A percentile compares a stretch with the other conserved stretches of the same genome.
Conservation (phyloP, 768 basidiomycete species). For the Hypholoma fasciculare region DNA sequence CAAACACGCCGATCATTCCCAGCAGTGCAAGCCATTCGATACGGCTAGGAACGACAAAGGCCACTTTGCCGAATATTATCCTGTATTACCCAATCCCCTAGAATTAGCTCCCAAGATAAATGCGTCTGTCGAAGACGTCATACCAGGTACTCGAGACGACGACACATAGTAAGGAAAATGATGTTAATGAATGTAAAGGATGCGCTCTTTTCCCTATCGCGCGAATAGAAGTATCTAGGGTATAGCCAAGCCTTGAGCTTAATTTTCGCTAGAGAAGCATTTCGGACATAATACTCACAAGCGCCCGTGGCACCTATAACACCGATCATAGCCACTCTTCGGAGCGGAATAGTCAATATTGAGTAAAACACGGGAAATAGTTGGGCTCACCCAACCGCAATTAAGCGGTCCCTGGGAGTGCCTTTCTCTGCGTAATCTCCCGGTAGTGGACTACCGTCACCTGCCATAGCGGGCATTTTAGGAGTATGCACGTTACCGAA, state of each 20-base stretch:
- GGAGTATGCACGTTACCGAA: slow-evolving; percentile 49
- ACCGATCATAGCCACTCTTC: background rate
- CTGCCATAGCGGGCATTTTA: slow-evolving; percentile 1
- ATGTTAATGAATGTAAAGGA: slow-evolving; percentile 68
- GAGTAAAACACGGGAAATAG: too few relatives aligned
- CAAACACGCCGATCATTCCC: slow-evolving; percentile 51
- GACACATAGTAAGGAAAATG: slow-evolving; percentile 62
- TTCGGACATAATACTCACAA: slow-evolving; percentile 44
- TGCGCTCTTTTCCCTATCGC: slow-evolving; percentile 78
- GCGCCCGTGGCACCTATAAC: slow-evolving; percentile 38
- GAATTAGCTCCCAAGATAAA: background rate
- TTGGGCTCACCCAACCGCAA: slow-evolving; percentile 23
- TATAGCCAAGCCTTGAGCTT: background rate
- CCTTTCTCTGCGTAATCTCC: slow-evolving; percentile 27
- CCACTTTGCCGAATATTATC: slow-evolving; percentile 40
- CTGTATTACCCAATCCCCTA: slow-evolving; percentile 23
- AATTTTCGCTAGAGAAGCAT: too few relatives aligned
- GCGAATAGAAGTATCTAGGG: slow-evolving; percentile 44
- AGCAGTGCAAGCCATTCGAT: slow-evolving; percentile 47
- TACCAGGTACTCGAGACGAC: slow-evolving; percentile 35
- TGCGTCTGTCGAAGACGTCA: background rate
- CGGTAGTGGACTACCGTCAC: slow-evolving; percentile 3
- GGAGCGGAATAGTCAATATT: background rate
- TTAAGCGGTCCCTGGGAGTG: slow-evolving; percentile 42
- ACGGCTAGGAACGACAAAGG: slow-evolving; percentile 45